These are phyloP conservation scores for Ophiostoma ips DNA, from an alignment of 2,329 filamentous ascomycete species.

Conservation along the genomic window DNA sequence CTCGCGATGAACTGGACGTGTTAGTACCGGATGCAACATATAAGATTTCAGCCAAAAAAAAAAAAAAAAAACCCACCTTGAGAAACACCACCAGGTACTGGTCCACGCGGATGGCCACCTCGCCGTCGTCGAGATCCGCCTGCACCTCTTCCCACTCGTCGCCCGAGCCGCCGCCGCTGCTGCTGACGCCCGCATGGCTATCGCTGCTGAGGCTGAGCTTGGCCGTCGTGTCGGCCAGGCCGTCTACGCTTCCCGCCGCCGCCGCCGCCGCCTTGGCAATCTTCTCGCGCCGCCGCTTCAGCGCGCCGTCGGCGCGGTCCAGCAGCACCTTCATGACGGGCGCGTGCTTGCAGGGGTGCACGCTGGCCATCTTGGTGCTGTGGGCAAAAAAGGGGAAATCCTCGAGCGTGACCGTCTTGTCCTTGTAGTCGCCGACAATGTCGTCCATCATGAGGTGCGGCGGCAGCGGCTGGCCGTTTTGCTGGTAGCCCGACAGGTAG, in stretches of 20 bases:
- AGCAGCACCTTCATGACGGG: slow-evolving; percentile 96
- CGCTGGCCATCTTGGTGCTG: slow-evolving; percentile 86
- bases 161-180: slow-evolving; percentile 34
- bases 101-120: slow-evolving; percentile 73
- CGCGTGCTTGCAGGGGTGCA: slow-evolving; percentile 95
- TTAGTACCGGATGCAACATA: background rate
- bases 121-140: slow-evolving; percentile 50
- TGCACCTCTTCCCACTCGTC: slow-evolving; percentile 55
- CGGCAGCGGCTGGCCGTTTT: slow-evolving; percentile 46
- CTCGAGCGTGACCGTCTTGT: slow-evolving; percentile 92
- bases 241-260: slow-evolving; percentile 20
- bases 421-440: slow-evolving; percentile 27
- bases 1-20: slow-evolving; percentile 9
- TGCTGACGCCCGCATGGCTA: slow-evolving; percentile 16
- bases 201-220: slow-evolving; percentile 3
- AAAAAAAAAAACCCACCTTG: slow-evolving; percentile 42
- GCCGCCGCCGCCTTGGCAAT: slow-evolving; percentile 39
- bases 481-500: slow-evolving; percentile 81
- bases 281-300: slow-evolving; percentile 79
- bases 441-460: slow-evolving; percentile 26
- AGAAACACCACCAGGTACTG: slow-evolving; percentile 80
- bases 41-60: background rate
- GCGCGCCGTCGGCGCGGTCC: slow-evolving; percentile 83
- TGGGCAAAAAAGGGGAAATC: slow-evolving; percentile 92
- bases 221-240: slow-evolving; percentile 8